Evolutionary conservation across 345 rosid species (phyloP).

Genomic region (Eucalyptus pumila): DNA sequence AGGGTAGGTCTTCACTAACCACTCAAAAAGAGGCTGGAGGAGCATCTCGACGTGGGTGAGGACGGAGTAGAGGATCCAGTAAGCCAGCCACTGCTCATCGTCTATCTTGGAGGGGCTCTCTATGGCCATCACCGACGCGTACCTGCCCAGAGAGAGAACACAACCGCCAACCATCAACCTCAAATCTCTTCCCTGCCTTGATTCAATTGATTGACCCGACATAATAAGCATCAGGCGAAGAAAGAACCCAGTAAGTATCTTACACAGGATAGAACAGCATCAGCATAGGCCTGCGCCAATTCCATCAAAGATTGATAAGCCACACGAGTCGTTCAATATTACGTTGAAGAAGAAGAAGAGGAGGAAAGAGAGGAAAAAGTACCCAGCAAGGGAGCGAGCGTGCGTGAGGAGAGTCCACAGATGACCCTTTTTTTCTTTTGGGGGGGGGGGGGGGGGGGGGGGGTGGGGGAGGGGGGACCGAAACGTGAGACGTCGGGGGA

Average conservation of each 20-base stretch:
- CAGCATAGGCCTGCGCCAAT: slow-evolving; percentile 16
- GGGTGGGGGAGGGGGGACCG: background rate
- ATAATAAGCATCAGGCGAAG: background rate
- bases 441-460: background rate
- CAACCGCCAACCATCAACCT: background rate
- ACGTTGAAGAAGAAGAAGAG: background rate
- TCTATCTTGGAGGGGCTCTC: slow-evolving; percentile 22
- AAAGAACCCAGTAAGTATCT: background rate
- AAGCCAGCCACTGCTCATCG: slow-evolving; percentile 42
- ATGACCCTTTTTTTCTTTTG: background rate
- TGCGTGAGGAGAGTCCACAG: background rate
- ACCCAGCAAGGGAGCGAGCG: background rate
- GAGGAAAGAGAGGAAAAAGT: background rate
- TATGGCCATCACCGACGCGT: slow-evolving; percentile 31
- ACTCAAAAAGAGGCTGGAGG: slow-evolving; percentile 19
- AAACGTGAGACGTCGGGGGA: background rate
- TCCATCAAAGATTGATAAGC: background rate
- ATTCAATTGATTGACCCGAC: background rate
- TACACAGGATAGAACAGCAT: slow-evolving; percentile 38
- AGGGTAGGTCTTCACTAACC: background rate
- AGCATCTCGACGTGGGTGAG: slow-evolving; percentile 26
- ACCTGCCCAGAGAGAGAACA: background rate
- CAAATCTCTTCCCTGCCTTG: background rate
- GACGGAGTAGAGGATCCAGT: slow-evolving; percentile 36
- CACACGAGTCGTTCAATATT: background rate